Percentiles rank a stretch among this genome's conserved stretches.
Conservation (phyloP, 306 rosid species). For the Vigna trinervia region DNA sequence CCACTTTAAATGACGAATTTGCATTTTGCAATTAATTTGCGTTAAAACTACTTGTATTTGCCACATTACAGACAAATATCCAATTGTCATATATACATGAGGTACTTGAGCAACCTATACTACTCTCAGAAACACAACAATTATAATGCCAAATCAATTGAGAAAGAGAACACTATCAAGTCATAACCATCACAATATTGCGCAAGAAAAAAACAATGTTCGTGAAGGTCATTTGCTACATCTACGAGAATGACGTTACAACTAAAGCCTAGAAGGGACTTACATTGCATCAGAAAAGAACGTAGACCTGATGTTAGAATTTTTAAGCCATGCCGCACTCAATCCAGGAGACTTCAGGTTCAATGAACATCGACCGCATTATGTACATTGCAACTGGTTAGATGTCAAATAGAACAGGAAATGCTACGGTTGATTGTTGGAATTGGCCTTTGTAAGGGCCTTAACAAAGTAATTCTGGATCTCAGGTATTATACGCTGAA, state of each 20-base stretch:
- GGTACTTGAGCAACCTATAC: constrained; percentile 28
- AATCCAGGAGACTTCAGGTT: constrained; percentile 52
- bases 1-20: neutral
- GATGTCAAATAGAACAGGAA: constrained; percentile 52
- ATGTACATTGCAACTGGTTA: constrained; percentile 81
- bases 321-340: constrained; percentile 49
- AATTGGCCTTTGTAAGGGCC: constrained; percentile 73
- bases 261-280: constrained; percentile 33
- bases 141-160: constrained; percentile 38
- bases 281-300: constrained; percentile 44
- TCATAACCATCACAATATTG: constrained; percentile 50
- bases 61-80: constrained; percentile 39
- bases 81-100: constrained; percentile 43
- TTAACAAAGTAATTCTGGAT: constrained; percentile 77
- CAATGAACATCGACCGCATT: constrained; percentile 54
- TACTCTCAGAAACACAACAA: constrained; percentile 38
- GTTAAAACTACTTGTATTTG: constrained; percentile 15
- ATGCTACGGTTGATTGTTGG: constrained; percentile 57
- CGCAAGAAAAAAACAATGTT: constrained; percentile 40
- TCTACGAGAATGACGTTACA: constrained; percentile 44
- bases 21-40: constrained; percentile 29
- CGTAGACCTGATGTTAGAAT: constrained; percentile 44
- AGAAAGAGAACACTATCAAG: constrained; percentile 29
- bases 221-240: constrained; percentile 53
- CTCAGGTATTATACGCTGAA: constrained; percentile 74